phyloP scores from a whole-genome alignment of 75 land plant genomes.

The Picea glauca region DNA sequence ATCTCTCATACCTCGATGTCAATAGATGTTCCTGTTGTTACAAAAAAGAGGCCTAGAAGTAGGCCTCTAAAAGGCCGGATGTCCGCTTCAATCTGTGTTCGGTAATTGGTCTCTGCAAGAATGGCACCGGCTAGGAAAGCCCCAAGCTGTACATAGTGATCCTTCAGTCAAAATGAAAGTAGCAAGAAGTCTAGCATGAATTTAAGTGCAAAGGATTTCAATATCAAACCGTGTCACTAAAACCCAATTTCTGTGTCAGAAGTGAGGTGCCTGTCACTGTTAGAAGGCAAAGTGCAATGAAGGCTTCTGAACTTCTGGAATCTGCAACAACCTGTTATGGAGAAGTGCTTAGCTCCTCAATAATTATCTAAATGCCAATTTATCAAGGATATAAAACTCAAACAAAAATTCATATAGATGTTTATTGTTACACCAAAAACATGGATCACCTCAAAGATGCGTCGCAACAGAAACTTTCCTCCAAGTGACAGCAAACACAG shows the following conservation, averaged over 20 bases:
- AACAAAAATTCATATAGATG: neutral
- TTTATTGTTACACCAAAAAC: neutral
- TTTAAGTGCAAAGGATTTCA: slow-evolving; percentile 3
- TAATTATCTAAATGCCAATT: neutral
- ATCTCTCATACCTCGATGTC: slow-evolving; percentile 67
- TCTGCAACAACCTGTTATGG: slow-evolving; percentile 83
- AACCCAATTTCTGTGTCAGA: slow-evolving; percentile 89
- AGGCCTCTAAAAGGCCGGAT: slow-evolving; percentile 94
- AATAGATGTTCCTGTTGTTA: slow-evolving; percentile 97
- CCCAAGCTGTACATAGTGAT: slow-evolving; percentile 61
- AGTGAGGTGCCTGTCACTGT: slow-evolving; percentile 97
- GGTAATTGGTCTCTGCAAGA: slow-evolving; percentile 95
- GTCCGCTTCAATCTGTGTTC: slow-evolving; percentile 98
- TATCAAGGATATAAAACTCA: neutral
- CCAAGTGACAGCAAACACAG: slow-evolving; percentile 88
- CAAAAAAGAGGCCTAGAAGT: slow-evolving; percentile 91
- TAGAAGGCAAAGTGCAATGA: slow-evolving; percentile 91
- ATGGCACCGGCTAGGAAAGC: slow-evolving; percentile 98
- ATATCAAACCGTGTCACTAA: slow-evolving; percentile 87
- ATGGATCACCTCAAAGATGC: slow-evolving; percentile 82
- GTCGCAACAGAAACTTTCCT: slow-evolving; percentile 81
- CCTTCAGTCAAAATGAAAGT: slow-evolving; percentile 2
- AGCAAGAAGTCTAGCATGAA: neutral
- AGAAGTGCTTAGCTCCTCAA: neutral
- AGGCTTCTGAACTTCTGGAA: slow-evolving; percentile 94